Conservation (phyloP, 306 rosid genomes). For the Ochetophila trinervis region DNA sequence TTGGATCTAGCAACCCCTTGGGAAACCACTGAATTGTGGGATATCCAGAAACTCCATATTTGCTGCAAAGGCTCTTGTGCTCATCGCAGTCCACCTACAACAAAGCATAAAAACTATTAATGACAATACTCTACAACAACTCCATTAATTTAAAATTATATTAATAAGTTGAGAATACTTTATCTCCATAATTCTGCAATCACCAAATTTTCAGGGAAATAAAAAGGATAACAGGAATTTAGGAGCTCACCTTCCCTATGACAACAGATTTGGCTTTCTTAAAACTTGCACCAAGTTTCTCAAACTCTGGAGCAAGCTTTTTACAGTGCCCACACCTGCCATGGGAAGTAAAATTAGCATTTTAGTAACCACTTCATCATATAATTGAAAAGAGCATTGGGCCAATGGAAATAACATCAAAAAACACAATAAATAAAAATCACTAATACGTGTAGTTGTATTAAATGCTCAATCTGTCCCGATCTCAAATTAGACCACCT, state of each 20-base stretch:
- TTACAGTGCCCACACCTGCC: slow-evolving; percentile 96
- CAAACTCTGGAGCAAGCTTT: slow-evolving; percentile 85
- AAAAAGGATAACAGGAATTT: slow-evolving; percentile 6
- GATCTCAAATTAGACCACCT: no score
- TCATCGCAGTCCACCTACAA: slow-evolving; percentile 88
- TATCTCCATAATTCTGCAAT: not conserved
- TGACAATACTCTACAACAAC: not conserved
- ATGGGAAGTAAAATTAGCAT: not conserved
- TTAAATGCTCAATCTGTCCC: not conserved
- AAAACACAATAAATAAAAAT: not conserved
- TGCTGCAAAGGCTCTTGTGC: slow-evolving; percentile 67
- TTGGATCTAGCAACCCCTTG: slow-evolving; percentile 74
- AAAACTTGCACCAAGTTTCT: slow-evolving; percentile 72
- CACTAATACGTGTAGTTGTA: not conserved
- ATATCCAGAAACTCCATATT: slow-evolving; percentile 79
- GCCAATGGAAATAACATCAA: not conserved
- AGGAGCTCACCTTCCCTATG: slow-evolving; percentile 66
- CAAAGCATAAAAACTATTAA: slow-evolving; percentile 5
- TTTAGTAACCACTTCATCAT: not conserved
- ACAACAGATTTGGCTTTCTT: slow-evolving; percentile 59
- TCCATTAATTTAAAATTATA: not conserved
- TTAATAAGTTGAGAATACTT: slow-evolving; percentile 4
- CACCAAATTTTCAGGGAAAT: not conserved
- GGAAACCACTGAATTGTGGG: slow-evolving; percentile 91
- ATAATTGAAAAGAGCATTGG: not conserved